Conservation (phyloP, 495 filamentous ascomycete genomes). For the Penicillium cosmopolitanum region DNA sequence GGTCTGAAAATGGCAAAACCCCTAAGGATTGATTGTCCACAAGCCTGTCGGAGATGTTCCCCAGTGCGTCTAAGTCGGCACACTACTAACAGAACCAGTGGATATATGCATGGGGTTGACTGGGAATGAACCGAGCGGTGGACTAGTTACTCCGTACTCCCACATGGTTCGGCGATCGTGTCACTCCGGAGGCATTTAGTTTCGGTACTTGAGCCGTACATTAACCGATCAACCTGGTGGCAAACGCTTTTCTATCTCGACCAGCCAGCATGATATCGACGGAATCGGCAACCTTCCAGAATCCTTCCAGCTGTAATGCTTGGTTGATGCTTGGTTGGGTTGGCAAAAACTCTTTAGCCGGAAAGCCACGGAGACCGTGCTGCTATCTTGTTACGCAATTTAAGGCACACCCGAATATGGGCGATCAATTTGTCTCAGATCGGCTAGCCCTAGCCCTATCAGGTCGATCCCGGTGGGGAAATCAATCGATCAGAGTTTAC, state of each 20-base stretch:
- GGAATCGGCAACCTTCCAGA: conserved; percentile 3
- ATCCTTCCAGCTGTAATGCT: not conserved
- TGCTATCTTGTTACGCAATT: not conserved
- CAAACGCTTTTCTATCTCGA: not conserved
- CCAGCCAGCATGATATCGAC: not conserved
- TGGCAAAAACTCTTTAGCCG: not conserved
- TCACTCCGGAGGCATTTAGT: not conserved
- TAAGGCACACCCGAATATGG: conserved; percentile 5
- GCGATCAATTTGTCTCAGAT: conserved; percentile 15
- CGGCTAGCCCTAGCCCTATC: conserved; percentile 1
- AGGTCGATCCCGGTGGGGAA: not conserved
- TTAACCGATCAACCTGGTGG: conserved; percentile 1
- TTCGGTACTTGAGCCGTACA: conserved; percentile 1
- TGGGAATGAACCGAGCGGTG: conserved; percentile 4
- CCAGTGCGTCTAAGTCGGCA: conserved; percentile 14
- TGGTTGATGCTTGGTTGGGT: not conserved
- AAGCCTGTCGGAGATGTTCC: conserved; percentile 24
- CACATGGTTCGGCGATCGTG: not conserved
- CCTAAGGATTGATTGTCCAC: not conserved
- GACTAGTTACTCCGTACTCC: not conserved
- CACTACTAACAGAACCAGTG: not conserved
- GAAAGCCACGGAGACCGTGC: not conserved
- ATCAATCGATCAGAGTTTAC: conserved; percentile 3
- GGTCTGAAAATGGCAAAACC: conserved; percentile 6
- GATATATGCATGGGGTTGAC: conserved; percentile 4